phyloP scores from a whole-genome alignment of 495 filamentous ascomycete genomes.

The Xylaria scruposa region DNA sequence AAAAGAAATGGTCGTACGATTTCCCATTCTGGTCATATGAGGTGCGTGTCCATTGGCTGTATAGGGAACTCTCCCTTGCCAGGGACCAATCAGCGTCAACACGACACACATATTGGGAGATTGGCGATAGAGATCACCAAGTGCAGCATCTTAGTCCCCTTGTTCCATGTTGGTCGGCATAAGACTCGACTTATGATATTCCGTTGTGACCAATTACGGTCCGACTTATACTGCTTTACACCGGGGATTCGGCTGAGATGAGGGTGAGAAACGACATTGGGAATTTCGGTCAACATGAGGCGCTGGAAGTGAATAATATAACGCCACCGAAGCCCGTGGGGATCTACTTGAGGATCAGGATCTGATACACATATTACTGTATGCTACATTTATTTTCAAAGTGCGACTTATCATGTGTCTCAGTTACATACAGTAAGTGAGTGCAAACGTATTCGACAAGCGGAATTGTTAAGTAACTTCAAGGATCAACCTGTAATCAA shows the following conservation, averaged over 20 bases:
- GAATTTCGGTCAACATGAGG: background rate
- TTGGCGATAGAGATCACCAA: conserved; percentile 16
- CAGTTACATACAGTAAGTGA: background rate
- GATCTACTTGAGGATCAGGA: background rate
- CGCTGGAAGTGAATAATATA: background rate
- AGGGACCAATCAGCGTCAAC: conserved; percentile 12
- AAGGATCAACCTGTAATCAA: background rate
- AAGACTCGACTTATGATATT: background rate
- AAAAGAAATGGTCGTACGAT: conserved; percentile 19
- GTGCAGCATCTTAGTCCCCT: background rate
- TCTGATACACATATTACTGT: conserved; percentile 1
- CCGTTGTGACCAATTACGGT: background rate
- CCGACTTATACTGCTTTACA: background rate
- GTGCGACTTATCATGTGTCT: background rate
- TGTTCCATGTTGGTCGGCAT: background rate
- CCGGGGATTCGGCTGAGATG: background rate
- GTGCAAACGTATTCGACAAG: background rate
- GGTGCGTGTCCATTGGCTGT: background rate
- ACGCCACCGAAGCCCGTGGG: background rate
- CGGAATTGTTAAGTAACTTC: background rate
- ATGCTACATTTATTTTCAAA: background rate
- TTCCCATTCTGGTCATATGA: background rate
- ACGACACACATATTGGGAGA: conserved; percentile 14
- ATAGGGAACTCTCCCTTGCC: background rate
- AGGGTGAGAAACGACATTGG: background rate